Evolutionary conservation across 2,329 filamentous ascomycete species (phyloP).

Genomic region (Fusarium sp.): DNA sequence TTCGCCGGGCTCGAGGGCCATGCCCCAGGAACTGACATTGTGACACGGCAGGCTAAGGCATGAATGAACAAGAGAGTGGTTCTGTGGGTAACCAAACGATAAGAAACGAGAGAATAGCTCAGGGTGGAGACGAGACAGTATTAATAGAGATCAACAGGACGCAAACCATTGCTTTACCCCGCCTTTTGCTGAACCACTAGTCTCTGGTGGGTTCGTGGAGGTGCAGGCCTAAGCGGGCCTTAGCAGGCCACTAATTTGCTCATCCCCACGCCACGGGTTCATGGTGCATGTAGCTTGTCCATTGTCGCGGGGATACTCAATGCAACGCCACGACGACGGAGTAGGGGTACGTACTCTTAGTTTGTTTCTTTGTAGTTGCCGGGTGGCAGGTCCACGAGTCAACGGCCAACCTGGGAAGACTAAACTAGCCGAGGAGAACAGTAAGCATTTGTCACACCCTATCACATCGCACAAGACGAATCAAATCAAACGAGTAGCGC

Average conservation of each 20-base stretch:
- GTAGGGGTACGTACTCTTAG: neutral
- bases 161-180: neutral
- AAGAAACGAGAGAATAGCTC: neutral
- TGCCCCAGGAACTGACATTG: neutral
- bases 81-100: neutral
- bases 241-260: neutral
- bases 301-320: neutral
- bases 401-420: neutral
- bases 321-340: neutral
- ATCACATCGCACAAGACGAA: neutral
- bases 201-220: neutral
- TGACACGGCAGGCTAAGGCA: neutral
- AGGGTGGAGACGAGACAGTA: neutral
- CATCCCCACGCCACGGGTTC: neutral
- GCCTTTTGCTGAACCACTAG: neutral
- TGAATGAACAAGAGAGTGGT: neutral
- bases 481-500: no score
- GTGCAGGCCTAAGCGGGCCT: neutral
- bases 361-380: neutral
- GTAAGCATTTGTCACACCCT: neutral
- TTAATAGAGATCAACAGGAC: neutral
- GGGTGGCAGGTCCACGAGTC: neutral
- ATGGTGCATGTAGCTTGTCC: neutral
- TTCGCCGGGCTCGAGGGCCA: conserved; percentile 22
- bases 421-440: neutral